Base-by-base conservation (phyloP, 1,284 basidiomycete genomes). In the Takashimella koratensis region DNA sequence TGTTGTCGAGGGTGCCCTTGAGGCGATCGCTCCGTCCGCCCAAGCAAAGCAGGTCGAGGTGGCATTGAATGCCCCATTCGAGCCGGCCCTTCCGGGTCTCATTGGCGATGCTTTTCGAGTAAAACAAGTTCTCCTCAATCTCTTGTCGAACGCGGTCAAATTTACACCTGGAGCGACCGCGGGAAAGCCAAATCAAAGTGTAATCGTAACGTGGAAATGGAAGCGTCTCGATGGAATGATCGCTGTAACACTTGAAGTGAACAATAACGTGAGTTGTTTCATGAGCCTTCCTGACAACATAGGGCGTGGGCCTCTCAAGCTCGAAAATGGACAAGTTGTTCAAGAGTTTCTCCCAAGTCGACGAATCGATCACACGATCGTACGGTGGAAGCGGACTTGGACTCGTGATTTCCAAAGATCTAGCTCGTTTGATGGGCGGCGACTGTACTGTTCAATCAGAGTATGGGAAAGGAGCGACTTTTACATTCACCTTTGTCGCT, bases 271-370 rank as follows among this genome's bases (percentile, higher is more conserved):
- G 16, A 36, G 30, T 8, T 16, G 8, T 8, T 36, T 36, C 30
- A 36, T 36, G 16, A 8, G 30, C 16, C 30, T 36, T 36, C 11
- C 12, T 41, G 12, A 43, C 40, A 27, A 24, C 16, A 45, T 23
- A 49, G 55, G 68, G 70, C 4, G 64, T 73, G 19, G 68, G 68
- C 16, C 67, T 71, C 24, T 61, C 70, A 1, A 56, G 59, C 1
- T 49, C 58, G 56, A 65, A 71, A 56, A 66, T 73, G 62, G 57
- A 68, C 54, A 66, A 68, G 53, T 62, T 76, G 2, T 76, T 76
- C 62, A 63, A 68, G 43, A 64, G 61, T 27, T 76, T 76, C 47
- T 68, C 66, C 6, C 74, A 76, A 49, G 62, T 76, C 12, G 73
- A 76, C 53, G 62, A 66, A 44, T 66, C 64, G 10, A 74, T 73